Percentiles rank a stretch among this genome's conserved stretches.
Evolutionary conservation across 2,329 filamentous ascomycete species (phyloP).

Genomic region (Talaromyces sp.): DNA sequence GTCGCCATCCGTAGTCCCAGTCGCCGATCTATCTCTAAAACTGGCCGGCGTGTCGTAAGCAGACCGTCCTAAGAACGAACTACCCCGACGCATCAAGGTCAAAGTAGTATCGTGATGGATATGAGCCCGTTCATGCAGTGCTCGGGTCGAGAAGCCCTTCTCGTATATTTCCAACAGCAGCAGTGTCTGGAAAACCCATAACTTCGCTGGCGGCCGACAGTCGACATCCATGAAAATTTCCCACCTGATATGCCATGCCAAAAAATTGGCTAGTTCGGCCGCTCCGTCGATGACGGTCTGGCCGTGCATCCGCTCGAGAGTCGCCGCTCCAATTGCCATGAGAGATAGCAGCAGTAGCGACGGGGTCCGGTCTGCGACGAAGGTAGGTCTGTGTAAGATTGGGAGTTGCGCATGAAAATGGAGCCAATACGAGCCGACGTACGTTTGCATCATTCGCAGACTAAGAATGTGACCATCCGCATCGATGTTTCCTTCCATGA

Average conservation of each 20-base stretch:
- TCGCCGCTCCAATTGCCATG: constrained; percentile 88
- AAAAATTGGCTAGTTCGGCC: constrained; percentile 81
- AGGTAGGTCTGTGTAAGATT: constrained; percentile 91
- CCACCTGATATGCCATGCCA: constrained; percentile 92
- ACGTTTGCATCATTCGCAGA: constrained; percentile 91
- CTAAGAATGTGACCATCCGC: constrained; percentile 65
- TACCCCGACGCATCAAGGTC: constrained; percentile 89
- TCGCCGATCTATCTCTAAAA: constrained; percentile 53
- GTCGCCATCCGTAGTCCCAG: constrained; percentile 60
- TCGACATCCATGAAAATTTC: constrained; percentile 89
- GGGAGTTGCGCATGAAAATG: constrained; percentile 93
- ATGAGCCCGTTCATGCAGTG: constrained; percentile 88
- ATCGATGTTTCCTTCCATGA: constrained; percentile 74
- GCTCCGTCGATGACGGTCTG: constrained; percentile 69
- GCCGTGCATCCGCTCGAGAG: constrained; percentile 77
- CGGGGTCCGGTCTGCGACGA: constrained; percentile 80
- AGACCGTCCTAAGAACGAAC: constrained; percentile 82
- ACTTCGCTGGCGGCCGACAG: constrained; percentile 85
- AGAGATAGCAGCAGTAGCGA: constrained; percentile 81
- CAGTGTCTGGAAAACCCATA: constrained; percentile 94
- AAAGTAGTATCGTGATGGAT: constrained; percentile 96
- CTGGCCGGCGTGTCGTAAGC: constrained; percentile 80
- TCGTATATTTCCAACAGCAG: constrained; percentile 89
- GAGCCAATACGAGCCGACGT: constrained; percentile 89
- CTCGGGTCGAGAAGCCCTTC: constrained; percentile 94